Percentiles rank a stretch among this genome's conserved stretches.
These are phyloP conservation scores for Mycocalia duriaeana DNA, from an alignment of 1,284 basidiomycete species.

Conservation along the genomic window DNA sequence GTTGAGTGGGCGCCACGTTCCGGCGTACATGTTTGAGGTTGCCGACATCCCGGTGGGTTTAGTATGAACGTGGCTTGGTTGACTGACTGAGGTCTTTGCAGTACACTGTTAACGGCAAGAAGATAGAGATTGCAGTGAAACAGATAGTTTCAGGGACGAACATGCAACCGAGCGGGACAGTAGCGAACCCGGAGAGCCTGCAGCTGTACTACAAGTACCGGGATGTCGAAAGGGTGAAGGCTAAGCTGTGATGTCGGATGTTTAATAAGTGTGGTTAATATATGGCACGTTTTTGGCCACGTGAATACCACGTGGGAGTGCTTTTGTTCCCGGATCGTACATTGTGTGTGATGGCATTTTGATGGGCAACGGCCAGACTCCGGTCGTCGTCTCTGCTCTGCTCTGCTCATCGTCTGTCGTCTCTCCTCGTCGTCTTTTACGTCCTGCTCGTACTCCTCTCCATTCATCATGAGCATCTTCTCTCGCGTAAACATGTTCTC, in stretches of 20 bases:
- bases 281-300: too few relatives aligned
- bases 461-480: too few relatives aligned
- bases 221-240: constrained; percentile 25
- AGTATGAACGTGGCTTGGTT: background rate
- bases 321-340: too few relatives aligned
- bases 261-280: too few relatives aligned
- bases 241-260: constrained; percentile 16
- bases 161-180: constrained; percentile 61
- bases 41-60: constrained; percentile 58
- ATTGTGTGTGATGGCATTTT: too few relatives aligned
- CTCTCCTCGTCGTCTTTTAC: too few relatives aligned
- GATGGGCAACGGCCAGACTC: too few relatives aligned
- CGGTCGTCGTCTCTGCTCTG: too few relatives aligned
- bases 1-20: constrained; percentile 74
- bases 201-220: constrained; percentile 58
- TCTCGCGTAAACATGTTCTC: too few relatives aligned
- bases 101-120: constrained; percentile 73
- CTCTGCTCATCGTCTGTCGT: too few relatives aligned
- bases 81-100: constrained; percentile 17
- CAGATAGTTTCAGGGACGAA: constrained; percentile 63
- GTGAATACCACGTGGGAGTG: too few relatives aligned
- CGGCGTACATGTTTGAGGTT: constrained; percentile 56
- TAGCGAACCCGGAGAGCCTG: constrained; percentile 64
- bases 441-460: too few relatives aligned
- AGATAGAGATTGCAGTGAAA: constrained; percentile 72